Evolutionary conservation across 441 rosid species (phyloP).

Genomic region (Daphne laureola): DNA sequence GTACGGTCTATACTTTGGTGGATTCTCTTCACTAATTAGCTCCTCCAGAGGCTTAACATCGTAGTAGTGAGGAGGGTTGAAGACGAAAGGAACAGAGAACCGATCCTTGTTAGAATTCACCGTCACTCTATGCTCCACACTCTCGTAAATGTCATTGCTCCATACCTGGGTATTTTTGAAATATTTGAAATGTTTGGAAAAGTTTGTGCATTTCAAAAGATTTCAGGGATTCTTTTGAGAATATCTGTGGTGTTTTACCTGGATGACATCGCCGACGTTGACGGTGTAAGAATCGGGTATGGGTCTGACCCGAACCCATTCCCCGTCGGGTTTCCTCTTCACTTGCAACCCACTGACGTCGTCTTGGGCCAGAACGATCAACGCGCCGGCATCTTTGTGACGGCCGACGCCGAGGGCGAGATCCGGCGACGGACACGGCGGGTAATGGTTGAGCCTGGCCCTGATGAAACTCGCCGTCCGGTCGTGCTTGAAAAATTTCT

Average conservation of each 20-base stretch:
- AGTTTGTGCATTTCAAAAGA: too few species aligned
- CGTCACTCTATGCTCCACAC: conserved; percentile 50
- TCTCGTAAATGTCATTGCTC: conserved; percentile 42
- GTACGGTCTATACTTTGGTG: conserved; percentile 33
- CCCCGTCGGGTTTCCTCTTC: conserved; percentile 45
- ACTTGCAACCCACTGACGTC: conserved; percentile 47
- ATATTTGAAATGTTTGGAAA: background rate
- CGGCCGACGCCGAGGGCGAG: conserved; percentile 50
- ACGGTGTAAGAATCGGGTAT: conserved; percentile 29
- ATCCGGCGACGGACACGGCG: conserved; percentile 43
- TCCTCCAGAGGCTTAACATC: conserved; percentile 38
- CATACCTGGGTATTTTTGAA: conserved; percentile 28
- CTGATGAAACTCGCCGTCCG: conserved; percentile 30
- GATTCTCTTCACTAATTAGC: conserved; percentile 26
- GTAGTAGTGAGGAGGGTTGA: conserved; percentile 30
- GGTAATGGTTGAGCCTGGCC: conserved; percentile 48
- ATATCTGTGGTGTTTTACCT: conserved; percentile 19
- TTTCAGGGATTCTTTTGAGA: too few species aligned
- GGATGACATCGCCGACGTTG: conserved; percentile 39
- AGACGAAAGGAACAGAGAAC: conserved; percentile 37
- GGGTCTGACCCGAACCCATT: conserved; percentile 43
- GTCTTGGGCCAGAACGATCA: conserved; percentile 43
- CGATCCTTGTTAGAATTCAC: conserved; percentile 42
- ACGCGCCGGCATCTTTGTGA: conserved; percentile 37
- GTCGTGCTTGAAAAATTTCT: conserved; percentile 29